These are phyloP conservation scores for Ceratocystis cubensis DNA, from an alignment of 2,329 filamentous ascomycete genomes.

Conservation along the genomic window DNA sequence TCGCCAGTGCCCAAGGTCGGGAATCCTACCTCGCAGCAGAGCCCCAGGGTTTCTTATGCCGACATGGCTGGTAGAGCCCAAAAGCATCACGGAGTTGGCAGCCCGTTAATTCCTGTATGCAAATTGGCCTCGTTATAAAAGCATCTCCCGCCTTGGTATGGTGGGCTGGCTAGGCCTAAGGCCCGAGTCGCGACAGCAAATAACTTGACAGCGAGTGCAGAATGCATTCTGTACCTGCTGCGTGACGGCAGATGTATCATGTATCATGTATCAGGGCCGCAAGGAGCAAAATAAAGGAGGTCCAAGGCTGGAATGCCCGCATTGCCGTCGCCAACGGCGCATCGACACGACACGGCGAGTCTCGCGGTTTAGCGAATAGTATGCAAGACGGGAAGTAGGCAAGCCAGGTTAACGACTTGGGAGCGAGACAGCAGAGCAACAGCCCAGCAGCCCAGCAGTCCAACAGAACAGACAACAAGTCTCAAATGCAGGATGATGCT, in stretches of 20 bases:
- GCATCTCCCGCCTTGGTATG: neutral
- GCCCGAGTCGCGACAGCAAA: neutral
- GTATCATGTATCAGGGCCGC: neutral
- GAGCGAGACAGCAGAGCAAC: neutral
- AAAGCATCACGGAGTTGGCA: neutral
- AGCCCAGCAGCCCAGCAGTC: neutral
- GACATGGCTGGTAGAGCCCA: neutral
- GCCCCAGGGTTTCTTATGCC: neutral
- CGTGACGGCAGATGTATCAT: conserved; percentile 1
- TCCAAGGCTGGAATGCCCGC: too few relatives aligned
- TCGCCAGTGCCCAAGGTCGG: neutral
- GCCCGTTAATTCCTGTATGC: neutral
- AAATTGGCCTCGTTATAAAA: neutral
- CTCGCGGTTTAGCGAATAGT: neutral
- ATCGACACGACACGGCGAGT: neutral
- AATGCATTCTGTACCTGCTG: neutral
- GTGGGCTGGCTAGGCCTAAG: neutral
- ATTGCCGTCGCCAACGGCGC: neutral
- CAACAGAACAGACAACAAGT: neutral
- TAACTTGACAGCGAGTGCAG: neutral
- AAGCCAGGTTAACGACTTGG: too few relatives aligned
- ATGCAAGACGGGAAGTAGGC: neutral
- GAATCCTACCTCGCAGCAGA: neutral
- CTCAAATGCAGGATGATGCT: neutral
- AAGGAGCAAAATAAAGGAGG: neutral